Evolutionary conservation across 2,329 filamentous ascomycete genomes (phyloP), one percentile per base, ranked within the genome.

Genomic region (Nectriaceae sp.): DNA sequence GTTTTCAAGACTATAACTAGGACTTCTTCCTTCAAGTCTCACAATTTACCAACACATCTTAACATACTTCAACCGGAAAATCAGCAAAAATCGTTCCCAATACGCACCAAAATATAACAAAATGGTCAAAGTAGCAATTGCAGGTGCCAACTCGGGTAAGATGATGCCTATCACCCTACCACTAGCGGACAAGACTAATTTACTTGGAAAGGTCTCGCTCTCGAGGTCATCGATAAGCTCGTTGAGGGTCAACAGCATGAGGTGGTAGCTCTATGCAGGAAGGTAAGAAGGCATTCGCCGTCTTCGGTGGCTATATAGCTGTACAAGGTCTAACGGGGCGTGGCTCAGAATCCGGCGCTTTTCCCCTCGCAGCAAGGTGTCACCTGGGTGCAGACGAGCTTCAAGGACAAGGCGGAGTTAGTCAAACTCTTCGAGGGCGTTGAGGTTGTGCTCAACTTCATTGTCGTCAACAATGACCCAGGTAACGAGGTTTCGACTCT

Each of bases 401-500:
- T 82, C 57, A 47, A 62, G 2, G 45, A 54, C 40, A 36, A 42
- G 33, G 10, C 10, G 2, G 44, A 63, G 5, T 64, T 82, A 5
- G 62, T 64, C 0, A 40, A 64, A 11, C 59, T 64, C 1, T 65
- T 83, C 3, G 49, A 54, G 18, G 78, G 76, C 16, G 67, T 73
- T 3, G 71, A 82, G 42, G 78, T 75, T 0, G 63, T 83, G 11
- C 62, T 81, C 1, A 79, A 73, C 13, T 82, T 81, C 59, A 54
- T 78, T n/a, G 54, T 69, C 11, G 49, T 65, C 1, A 62, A 69
- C 13, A 58, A 60, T 1, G 69, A 73, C 42, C 61, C 61, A 3
- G 61, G 57, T 1, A 61, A 70, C 35, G 66, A 62, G 24, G 63
- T 76, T 11, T 51, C 56, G 26, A 56, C 53, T 40, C 59, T 75